Percentiles rank a stretch among this genome's conserved stretches.
Conservation (phyloP, 2,329 filamentous ascomycete genomes). For the Colletotrichum sp. region DNA sequence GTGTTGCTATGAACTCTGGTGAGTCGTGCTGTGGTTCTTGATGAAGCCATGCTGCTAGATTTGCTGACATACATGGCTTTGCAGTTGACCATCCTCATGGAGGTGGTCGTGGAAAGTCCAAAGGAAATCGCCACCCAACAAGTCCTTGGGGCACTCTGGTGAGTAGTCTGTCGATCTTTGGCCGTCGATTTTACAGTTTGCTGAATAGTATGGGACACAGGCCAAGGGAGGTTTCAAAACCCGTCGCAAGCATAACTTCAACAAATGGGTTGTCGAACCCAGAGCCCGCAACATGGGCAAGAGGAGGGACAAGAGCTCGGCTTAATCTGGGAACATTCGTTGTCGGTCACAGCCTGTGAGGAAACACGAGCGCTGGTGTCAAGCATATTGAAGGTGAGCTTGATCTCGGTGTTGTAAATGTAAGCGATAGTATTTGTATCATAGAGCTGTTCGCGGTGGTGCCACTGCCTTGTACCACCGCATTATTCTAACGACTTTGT, state of each 20-base stretch:
- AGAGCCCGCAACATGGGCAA: slow-evolving; percentile 91
- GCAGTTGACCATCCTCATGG: slow-evolving; percentile 93
- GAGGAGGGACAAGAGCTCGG: slow-evolving; percentile 66
- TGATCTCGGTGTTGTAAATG: slow-evolving; percentile 7
- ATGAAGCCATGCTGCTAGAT: neutral
- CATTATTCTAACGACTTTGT: neutral
- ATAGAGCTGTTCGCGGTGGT: slow-evolving; percentile 6
- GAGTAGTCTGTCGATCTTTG: slow-evolving; percentile 48
- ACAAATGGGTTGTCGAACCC: slow-evolving; percentile 88
- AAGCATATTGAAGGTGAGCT: neutral
- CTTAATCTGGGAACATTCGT: neutral
- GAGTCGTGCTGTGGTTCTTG: slow-evolving; percentile 33
- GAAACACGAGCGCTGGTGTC: neutral
- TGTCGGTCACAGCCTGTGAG: neutral
- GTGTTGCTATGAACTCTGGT: slow-evolving; percentile 98
- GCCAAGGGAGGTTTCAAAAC: slow-evolving; percentile 93
- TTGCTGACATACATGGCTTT: slow-evolving; percentile 3
- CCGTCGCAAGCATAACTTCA: slow-evolving; percentile 83
- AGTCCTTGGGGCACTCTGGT: slow-evolving; percentile 97
- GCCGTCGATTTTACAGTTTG: neutral
- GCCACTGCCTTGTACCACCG: neutral
- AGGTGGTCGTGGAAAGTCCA: slow-evolving; percentile 98
- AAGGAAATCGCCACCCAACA: slow-evolving; percentile 94
- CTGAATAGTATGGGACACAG: slow-evolving; percentile 41
- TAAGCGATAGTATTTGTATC: slow-evolving; percentile 17